Base-by-base conservation (phyloP, 2,329 filamentous ascomycete genomes). In the Fonsecaea pedrosoi region DNA sequence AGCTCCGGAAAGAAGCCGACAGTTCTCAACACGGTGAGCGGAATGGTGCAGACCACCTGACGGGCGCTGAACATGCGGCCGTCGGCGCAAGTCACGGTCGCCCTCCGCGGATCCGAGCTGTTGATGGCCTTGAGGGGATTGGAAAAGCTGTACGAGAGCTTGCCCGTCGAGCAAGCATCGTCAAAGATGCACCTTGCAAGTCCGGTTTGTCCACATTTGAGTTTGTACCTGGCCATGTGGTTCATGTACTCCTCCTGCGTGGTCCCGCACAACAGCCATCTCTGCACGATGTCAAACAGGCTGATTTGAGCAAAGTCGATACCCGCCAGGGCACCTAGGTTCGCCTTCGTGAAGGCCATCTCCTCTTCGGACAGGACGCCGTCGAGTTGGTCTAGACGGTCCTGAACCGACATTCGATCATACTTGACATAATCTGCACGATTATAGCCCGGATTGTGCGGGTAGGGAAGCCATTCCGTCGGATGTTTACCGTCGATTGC, bases 171-270 rank as follows among this genome's bases (percentile, higher is more conserved):
- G 0, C 78, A 21, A 0, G 81, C 81, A 68, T 84, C 82, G 0
- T 77, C 69, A 64, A 83, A 84, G 70, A 84, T 81, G 2, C 74
- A 74, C 2, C 79, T 76, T 0, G 82, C 79, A 65, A 84, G 82
- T 32, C 72, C 78, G 0, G 80, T 81, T 68, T 84, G 82, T 0
- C 82, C 82, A 0, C 74, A 73, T 9, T 72, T 74, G 69, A 80
- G 78, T 68, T 82, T 82, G 78, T 82, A 21, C 76, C 79, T 75
- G 1, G 78, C 25, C 25, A 25, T 25, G 25, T 25, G 25, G 25
- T 25, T 25, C 25, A 25, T 25, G 25, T 25, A 25, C 25, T 25
- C 25, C 25, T 25, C 75, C 74, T 81, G 32, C 76, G 80, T 64
- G 74, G 25, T 25, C 25, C 75, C 10, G 78, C 82, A 81, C 78